These are phyloP conservation scores for Penicillium oxalicum DNA, from an alignment of 2,329 filamentous ascomycete genomes.

Conservation along the genomic window DNA sequence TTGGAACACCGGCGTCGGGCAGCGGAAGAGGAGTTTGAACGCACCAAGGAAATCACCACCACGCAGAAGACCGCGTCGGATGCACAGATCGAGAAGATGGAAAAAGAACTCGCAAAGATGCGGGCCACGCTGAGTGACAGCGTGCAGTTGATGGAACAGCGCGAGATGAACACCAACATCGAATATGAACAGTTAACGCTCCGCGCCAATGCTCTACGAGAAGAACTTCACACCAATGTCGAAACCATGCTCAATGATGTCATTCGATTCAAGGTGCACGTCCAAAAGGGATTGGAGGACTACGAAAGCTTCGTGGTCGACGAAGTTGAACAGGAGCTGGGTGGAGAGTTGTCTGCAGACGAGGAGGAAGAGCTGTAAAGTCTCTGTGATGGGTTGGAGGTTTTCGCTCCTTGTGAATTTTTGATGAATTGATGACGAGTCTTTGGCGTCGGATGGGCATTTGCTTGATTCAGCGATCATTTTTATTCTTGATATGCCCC, in stretches of 20 bases:
- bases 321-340: conserved; percentile 80
- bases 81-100: conserved; percentile 96
- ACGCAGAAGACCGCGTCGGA: conserved; percentile 85
- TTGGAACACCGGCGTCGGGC: conserved; percentile 81
- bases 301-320: conserved; percentile 92
- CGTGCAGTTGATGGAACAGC: conserved; percentile 85
- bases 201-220: conserved; percentile 73
- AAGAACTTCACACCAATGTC: conserved; percentile 95
- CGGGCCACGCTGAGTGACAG: conserved; percentile 74
- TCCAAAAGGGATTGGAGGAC: conserved; percentile 86
- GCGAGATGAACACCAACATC: conserved; percentile 93
- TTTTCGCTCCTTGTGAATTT: background rate
- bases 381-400: background rate
- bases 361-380: conserved; percentile 26
- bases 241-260: conserved; percentile 95
- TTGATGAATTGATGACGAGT: conserved; percentile 13
- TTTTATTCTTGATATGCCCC: conserved; percentile 11
- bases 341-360: conserved; percentile 52
- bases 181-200: conserved; percentile 93
- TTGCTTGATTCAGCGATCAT: conserved; percentile 3
- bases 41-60: conserved; percentile 79
- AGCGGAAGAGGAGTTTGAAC: conserved; percentile 89
- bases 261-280: conserved; percentile 96
- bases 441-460: conserved; percentile 1
- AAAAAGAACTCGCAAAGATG: conserved; percentile 96